Evolutionary conservation across 441 rosid genomes (phyloP), one percentile per base, ranked within the genome.

Genomic region (Euphorbia corollata): DNA sequence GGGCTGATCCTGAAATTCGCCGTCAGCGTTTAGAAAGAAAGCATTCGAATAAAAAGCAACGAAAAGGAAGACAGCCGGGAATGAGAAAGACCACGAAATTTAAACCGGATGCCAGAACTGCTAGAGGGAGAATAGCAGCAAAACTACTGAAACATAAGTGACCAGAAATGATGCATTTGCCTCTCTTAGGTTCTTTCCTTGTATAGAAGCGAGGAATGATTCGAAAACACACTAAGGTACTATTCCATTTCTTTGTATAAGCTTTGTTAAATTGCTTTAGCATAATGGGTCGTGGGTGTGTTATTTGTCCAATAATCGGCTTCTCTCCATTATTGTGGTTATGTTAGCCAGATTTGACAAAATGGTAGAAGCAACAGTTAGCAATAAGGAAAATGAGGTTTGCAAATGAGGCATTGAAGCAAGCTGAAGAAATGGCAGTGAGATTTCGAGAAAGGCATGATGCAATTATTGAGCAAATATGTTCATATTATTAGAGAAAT

Each of bases 1-100:
- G 98, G 98, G 96, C 96, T 23, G 86, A 88, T 81, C 96, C 97
- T 22, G 92, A 86, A 77, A 90, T 82, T 69, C 85, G 93, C 1
- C 86, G 86, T 0, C 84, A 79, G 39, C 84, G 93, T 23, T 68
- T 90, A 64, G 80, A 43, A 60, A 76, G 73, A 51, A 83, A 56
- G 39, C 71, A 41, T 59, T 53, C 30, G 0, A 73, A 71, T 32
- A 70, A 74, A 70, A 74, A 38, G 60, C 77, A 74, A n/a, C 39
- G 69, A 18, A 68, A 68, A 11, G 30, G 45, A 36, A 59, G 71
- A 58, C 76, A 64, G 30, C 54, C 64, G 5, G 71, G 77, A 50
- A 72, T 1, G 19, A 65, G 78, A 61, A 74, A 65, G 48, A 63
- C 61, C 2, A 71, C 68, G 51, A 81, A 64, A 57, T 24, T 38